Base-by-base conservation (phyloP, 2,329 filamentous ascomycete species). In the Alternaria incomplexa region DNA sequence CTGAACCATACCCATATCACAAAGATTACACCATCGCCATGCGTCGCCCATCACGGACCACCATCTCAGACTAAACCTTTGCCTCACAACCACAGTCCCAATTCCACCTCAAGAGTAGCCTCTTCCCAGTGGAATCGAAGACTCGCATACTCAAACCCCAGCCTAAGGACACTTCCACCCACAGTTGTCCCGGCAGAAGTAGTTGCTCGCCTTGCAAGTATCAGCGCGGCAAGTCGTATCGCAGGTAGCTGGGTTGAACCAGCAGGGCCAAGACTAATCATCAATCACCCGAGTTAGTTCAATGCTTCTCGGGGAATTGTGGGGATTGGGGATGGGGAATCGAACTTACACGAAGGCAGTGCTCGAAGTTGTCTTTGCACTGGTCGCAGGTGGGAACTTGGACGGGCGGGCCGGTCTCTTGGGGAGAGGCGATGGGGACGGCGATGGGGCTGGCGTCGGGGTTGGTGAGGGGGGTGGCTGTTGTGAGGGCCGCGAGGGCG, bases 181-280 rank as follows among this genome's bases (percentile, higher is more conserved):
- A 25, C 43, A 64, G 52, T 20, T 81, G 78, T 80, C 15, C 54
- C 30, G 25, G 20, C 54, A 56, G 54, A 32, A 56, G 13, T 20
- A 20, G 10, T 22, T 4, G 15, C 15, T 32, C 25, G 15, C 13
- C 15, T 43, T 44, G 22, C 54, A 56, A 7, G 54, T 56, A 2
- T 56, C 44, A 26, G 20, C 11, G 4, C 44, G 40, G 54, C 44
- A 56, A 32, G 25, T 13, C 9, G 8, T 12, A n/a, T 32, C 22
- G 13, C 54, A 56, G 17, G 23, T 13, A n/a, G 11, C 12, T 12
- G 54, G 54, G 28, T 47, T 48, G 26, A 56, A 32, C 44, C 28
- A 56, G 44, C 54, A 56, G 9, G 11, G 5, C 28, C 26, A 32
- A 20, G 40, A 32, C 54, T 56, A 36, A 25, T n/a, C 4, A 36